Evolutionary conservation across 2,329 filamentous ascomycete genomes (phyloP).

Genomic region (Sordariomycetes sp.): DNA sequence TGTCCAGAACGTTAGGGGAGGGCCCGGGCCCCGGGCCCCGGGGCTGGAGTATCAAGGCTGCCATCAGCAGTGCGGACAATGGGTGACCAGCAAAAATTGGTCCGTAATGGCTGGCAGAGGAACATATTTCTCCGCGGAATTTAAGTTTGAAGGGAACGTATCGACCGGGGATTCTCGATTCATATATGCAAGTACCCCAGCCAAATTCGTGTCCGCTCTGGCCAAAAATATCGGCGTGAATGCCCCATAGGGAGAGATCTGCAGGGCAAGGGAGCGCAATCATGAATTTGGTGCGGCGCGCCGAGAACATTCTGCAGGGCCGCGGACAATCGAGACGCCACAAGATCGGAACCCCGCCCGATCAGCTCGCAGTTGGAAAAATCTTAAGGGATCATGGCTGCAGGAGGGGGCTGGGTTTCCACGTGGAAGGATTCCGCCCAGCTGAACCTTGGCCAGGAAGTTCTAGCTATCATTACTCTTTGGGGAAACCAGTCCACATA

Average conservation of each 20-base stretch:
- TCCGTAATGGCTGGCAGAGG: neutral
- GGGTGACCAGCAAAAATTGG: neutral
- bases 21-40: slow-evolving; percentile 27
- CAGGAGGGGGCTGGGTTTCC: neutral
- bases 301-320: neutral
- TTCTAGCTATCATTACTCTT: neutral
- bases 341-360: neutral
- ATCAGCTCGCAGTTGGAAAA: neutral
- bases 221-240: neutral
- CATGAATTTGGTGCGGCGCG: neutral
- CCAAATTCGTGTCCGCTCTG: neutral
- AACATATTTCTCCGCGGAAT: neutral
- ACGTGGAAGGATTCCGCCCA: neutral
- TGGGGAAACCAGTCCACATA: neutral
- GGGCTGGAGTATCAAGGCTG: slow-evolving; percentile 19
- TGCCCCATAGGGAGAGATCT: neutral
- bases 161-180: neutral
- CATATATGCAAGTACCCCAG: neutral
- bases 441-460: neutral
- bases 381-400: neutral
- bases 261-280: neutral
- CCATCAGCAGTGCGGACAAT: slow-evolving; percentile 1
- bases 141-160: neutral
- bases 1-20: slow-evolving; percentile 24
- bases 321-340: neutral